A percentile compares a stretch with the other conserved stretches of the same genome.
These are phyloP conservation scores for Blastobotrys persicus DNA, from an alignment of 1,139 yeast species.

Conservation along the genomic window DNA sequence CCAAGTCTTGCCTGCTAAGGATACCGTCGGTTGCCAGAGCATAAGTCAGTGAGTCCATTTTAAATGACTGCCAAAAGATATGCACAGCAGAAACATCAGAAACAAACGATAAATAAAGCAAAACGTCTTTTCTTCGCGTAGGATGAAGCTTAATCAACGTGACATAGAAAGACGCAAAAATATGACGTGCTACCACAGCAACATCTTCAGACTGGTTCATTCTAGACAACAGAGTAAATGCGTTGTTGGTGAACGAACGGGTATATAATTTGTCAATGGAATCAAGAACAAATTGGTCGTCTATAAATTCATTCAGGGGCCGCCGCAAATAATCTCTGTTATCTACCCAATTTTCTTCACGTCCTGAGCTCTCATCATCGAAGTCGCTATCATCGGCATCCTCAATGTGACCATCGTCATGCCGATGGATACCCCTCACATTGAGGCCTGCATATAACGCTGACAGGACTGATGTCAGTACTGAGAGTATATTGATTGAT, in stretches of 20 bases:
- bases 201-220: conserved; percentile 1
- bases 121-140: conserved; percentile 25
- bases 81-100: conserved; percentile 27
- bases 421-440: not conserved
- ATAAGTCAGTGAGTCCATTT: conserved; percentile 13
- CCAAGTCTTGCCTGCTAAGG: not conserved
- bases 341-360: not conserved
- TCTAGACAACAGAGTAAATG: conserved; percentile 14
- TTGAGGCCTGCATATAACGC: not conserved
- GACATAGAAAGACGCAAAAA: conserved; percentile 25
- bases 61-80: conserved; percentile 27
- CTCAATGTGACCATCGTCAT: not conserved
- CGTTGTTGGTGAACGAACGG: conserved; percentile 15
- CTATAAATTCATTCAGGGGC: conserved; percentile 6
- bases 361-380: not conserved
- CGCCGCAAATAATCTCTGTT: not conserved
- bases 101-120: conserved; percentile 30
- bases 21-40: conserved; percentile 2
- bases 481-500: not conserved
- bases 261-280: conserved; percentile 15
- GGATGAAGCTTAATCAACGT: conserved; percentile 29
- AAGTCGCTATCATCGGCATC: not conserved
- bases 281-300: conserved; percentile 5
- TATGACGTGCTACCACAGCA: conserved; percentile 10
- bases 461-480: not conserved